Evolutionary conservation across 495 filamentous ascomycete genomes (phyloP), one percentile per base, ranked within the genome.

Genomic region (Penicillium waksmanii): DNA sequence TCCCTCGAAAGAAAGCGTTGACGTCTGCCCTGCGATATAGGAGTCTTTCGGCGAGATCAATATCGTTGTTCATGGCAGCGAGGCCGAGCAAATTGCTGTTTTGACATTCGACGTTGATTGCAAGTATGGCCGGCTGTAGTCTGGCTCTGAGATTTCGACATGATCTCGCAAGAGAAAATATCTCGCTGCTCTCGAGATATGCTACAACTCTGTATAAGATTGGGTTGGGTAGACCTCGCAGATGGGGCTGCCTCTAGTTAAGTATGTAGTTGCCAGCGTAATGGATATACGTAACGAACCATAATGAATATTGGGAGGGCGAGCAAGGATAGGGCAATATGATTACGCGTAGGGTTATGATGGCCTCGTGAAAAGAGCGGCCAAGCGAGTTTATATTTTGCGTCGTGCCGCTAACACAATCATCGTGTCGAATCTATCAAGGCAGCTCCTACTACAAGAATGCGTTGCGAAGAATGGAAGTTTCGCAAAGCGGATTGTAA

Each of bases 61-160:
- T 42, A 42, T 42, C 15, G 38, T 42, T 42, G 38, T 42, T 13
- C 15, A 42, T 42, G 15, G 11, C 38, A 17, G 38, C 38, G 38
- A 42, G 15, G 38, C 38, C 38, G 38, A 42, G 38, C 15, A 42
- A 42, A 42, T 42, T 42, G 38, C 38, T 42, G 38, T 42, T 42
- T 13, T 42, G 15, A 42, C 15, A 42, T 42, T 42, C 15, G 38
- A 13, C 15, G 38, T 42, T 42, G 38, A 17, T 17, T 15, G 38
- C 38, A 15, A 42, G 12, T 15, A 42, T 42, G 38, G 15, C 12
- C 38, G 38, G 38, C 38, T 42, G 38, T 15, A 42, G 38, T 4
- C 38, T 42, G 38, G 38, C 12, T 15, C 15, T 15, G 38, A 42
- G 38, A 42, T 42, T 42, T 42, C 38, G 38, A 42, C 15, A 42